Base-by-base conservation (phyloP, 2,329 filamentous ascomycete species). In the Gremmenia infestans region DNA sequence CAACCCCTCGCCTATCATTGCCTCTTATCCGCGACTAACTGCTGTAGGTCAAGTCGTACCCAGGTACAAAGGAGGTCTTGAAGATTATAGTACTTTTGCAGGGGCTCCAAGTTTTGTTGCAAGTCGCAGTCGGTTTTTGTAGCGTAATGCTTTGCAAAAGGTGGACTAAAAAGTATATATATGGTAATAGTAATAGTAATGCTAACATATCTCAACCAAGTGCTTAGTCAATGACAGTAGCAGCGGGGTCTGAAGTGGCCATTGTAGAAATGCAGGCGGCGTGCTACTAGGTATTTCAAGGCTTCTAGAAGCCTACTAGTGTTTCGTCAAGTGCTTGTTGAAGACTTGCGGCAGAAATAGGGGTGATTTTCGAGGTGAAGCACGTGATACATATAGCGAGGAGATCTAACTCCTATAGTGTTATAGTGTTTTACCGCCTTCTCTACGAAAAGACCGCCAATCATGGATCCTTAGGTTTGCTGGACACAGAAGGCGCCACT, bases 51-150 rank as follows among this genome's bases (percentile, higher is more conserved):
- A 15, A 19, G 39, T 28, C 12, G 45, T 47, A 5, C 23, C 5
- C 15, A 47, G 4, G 14, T 43, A 17, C n/a, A 6, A 12, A 22
- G 45, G 12, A 47, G 8, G 36, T n/a, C 22, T 37, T 19, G 9
- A 12, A 28, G 47, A 17, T 5, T 22, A n/a, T 39, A 11, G 3
- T n/a, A 17, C 17, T 22, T 52, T 32, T 48, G 22, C 23, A 42
- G 19, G 54, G 49, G 42, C 40, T 19, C 25, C 22, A 36, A 25
- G 23, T 56, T 63, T 59, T 62, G 61, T 62, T 63, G 61, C 61
- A 63, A 36, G 53, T 62, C 61, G 59, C 58, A 60, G 32, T 48
- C 36, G 40, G 57, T 59, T 62, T 63, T 60, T 19, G 58, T 63
- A 60, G 56, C 58, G 58, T 63, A 62, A 62, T 60, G 39, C 14